Evolutionary conservation across 2,329 filamentous ascomycete genomes (phyloP), one percentile per base, ranked within the genome.

Genomic region (Sporothrix pallida): DNA sequence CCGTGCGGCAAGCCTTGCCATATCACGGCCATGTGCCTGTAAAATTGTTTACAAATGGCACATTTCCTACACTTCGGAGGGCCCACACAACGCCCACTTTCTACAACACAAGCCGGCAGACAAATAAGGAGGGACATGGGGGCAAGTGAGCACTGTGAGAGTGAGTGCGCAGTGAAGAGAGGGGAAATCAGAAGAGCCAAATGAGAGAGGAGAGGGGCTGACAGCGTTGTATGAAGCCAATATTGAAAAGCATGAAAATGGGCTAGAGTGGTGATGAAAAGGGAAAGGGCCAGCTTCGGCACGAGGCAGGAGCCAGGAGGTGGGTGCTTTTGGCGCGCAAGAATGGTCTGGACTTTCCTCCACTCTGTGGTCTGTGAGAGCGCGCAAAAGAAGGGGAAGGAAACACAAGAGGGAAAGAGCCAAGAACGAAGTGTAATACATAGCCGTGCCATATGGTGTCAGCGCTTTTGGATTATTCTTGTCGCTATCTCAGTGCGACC

Each of bases 301-400:
- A 63, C 58, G 58, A 54, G 58, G 58, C 58, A 63, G 58, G 46
- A 46, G 58, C 44, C 56, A 72, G 58, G 58, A 72, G 70, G 58
- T 63, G 54, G 44, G 44, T 46, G n/a, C n/a, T 48, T 10, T 20
- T 37, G 62, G 62, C 65, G 62, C n/a, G 62, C 44, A 48, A 52
- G 65, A 60, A 56, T 46, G 68, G 68, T 60, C 68, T 44, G 50
- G 67, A 56, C 52, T 58, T 3, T 9, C 50, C 67, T 60, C 69
- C 69, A 44, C 52, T 60, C 10, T 37, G 31, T 37, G 15, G 48
- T 26, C n/a, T 56, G 52, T 20, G 26, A 42, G 26, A 1, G 37
- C 7, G 60, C 13, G 2, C 31, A n/a, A 44, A 2, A 17, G 15
- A 44, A 37, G 31, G 31, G 31, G 31, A 63, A 63, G 60, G 20